These are phyloP conservation scores for Planoprotostelium fungivorum DNA, from an alignment of 78 protist genomes.

Conservation along the genomic window DNA sequence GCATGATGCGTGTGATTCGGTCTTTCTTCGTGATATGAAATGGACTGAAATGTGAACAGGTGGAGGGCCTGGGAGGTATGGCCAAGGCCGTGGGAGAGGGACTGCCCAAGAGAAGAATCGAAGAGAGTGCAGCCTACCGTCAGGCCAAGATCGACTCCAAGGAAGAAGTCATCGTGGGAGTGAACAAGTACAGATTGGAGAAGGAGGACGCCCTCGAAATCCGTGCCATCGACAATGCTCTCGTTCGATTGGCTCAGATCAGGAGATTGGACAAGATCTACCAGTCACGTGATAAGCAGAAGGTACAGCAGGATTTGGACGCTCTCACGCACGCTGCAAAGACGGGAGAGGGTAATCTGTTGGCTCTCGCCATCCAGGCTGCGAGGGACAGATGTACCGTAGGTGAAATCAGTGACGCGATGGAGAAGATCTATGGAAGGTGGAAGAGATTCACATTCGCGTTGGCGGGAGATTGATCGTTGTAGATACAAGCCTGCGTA, in stretches of 20 bases:
- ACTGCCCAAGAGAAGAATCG: slow-evolving; percentile 95
- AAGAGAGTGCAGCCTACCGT: slow-evolving; percentile 89
- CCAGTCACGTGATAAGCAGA: slow-evolving; percentile 25
- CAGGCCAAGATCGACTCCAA: slow-evolving; percentile 95
- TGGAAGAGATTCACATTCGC: not conserved
- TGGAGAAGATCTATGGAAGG: slow-evolving; percentile 75
- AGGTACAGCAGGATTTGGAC: slow-evolving; percentile 27
- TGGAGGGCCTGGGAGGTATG: slow-evolving; percentile 91
- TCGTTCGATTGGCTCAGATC: slow-evolving; percentile 58
- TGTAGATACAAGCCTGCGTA: slow-evolving; percentile 33
- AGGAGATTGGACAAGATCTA: slow-evolving; percentile 37
- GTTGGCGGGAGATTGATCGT: slow-evolving; percentile 25
- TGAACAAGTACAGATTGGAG: slow-evolving; percentile 84
- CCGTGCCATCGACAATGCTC: slow-evolving; percentile 74
- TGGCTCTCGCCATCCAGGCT: slow-evolving; percentile 76
- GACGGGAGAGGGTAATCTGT: slow-evolving; percentile 40
- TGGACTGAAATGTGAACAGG: too few species aligned
- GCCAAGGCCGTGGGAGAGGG: slow-evolving; percentile 82
- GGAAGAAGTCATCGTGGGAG: slow-evolving; percentile 88
- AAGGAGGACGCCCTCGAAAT: slow-evolving; percentile 63
- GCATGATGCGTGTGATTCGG: not conserved
- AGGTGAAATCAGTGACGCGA: slow-evolving; percentile 92
- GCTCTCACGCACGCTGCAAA: slow-evolving; percentile 66
- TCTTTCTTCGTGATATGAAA: too few species aligned
- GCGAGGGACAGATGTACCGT: slow-evolving; percentile 88